A percentile compares a stretch with the other conserved stretches of the same genome.
phyloP scores from a whole-genome alignment of 1,284 basidiomycete genomes.

The Malassezia pachydermatis region DNA sequence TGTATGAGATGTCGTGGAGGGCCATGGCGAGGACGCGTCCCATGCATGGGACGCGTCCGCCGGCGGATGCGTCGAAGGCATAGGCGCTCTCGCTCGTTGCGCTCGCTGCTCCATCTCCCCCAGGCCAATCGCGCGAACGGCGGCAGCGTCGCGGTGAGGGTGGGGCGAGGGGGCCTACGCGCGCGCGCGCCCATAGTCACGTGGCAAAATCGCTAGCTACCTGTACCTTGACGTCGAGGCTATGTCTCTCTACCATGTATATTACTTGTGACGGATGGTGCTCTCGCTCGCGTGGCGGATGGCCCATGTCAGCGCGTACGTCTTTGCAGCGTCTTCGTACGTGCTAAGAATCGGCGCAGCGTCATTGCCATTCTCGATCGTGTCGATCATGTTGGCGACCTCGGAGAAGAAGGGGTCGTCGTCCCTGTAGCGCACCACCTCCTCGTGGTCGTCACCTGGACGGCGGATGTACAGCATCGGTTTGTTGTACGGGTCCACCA shows the following conservation, averaged over 20 bases:
- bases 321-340: conserved; percentile 46
- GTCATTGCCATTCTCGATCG: conserved; percentile 37
- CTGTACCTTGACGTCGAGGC: no score
- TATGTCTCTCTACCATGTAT: no score
- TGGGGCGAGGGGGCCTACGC: not conserved
- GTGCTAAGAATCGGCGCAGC: conserved; percentile 32
- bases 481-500: conserved; percentile 46
- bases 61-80: not conserved
- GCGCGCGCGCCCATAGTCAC: no score
- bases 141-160: not conserved
- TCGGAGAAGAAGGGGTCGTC: conserved; percentile 49
- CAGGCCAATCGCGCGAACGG: not conserved
- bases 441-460: conserved; percentile 47
- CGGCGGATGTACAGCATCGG: conserved; percentile 45
- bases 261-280: conserved; percentile 30
- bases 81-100: conserved; percentile 8
- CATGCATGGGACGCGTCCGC: not conserved
- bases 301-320: conserved; percentile 45
- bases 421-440: conserved; percentile 44
- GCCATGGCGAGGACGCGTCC: no score
- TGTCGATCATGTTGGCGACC: conserved; percentile 43
- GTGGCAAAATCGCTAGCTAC: no score
- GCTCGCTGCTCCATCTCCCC: conserved; percentile 17
- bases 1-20: no score
- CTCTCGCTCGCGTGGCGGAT: conserved; percentile 41